These are phyloP conservation scores for Kokia cookei DNA, from an alignment of 441 rosid genomes.

Conservation along the genomic window DNA sequence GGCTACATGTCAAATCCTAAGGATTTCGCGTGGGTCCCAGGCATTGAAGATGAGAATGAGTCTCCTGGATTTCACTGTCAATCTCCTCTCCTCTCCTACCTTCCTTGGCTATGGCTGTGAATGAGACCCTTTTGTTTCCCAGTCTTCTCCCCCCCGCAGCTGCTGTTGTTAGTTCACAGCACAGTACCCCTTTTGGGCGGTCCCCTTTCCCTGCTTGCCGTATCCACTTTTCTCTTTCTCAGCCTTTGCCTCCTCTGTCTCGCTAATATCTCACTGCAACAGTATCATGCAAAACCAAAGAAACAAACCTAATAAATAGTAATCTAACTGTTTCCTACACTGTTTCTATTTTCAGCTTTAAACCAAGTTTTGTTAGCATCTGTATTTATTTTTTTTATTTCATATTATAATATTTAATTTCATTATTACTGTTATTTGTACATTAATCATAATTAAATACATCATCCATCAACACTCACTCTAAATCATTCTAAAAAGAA, in stretches of 20 bases:
- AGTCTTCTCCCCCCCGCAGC: background rate
- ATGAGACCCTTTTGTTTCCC: constrained; percentile 6
- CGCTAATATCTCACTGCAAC: background rate
- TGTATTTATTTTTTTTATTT: no score
- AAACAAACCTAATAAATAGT: background rate
- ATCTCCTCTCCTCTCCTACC: background rate
- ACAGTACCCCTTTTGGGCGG: background rate
- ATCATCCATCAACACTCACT: no score
- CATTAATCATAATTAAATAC: no score
- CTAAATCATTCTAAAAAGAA: no score
- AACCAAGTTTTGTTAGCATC: background rate
- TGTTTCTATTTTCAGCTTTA: background rate
- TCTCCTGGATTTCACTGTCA: background rate
- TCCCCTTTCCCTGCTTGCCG: background rate
- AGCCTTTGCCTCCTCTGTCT: background rate
- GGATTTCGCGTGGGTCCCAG: constrained; percentile 55
- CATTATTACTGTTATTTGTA: no score
- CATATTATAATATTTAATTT: no score
- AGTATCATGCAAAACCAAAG: background rate
- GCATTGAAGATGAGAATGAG: constrained; percentile 16
- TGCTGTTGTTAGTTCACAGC: background rate
- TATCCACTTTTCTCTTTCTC: background rate
- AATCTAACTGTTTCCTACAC: background rate
- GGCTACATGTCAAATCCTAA: constrained; percentile 39
- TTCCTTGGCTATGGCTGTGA: background rate